A percentile compares a stretch with the other conserved stretches of the same genome.
phyloP scores from a whole-genome alignment of 2,329 filamentous ascomycete genomes.

The Cadophora malorum region DNA sequence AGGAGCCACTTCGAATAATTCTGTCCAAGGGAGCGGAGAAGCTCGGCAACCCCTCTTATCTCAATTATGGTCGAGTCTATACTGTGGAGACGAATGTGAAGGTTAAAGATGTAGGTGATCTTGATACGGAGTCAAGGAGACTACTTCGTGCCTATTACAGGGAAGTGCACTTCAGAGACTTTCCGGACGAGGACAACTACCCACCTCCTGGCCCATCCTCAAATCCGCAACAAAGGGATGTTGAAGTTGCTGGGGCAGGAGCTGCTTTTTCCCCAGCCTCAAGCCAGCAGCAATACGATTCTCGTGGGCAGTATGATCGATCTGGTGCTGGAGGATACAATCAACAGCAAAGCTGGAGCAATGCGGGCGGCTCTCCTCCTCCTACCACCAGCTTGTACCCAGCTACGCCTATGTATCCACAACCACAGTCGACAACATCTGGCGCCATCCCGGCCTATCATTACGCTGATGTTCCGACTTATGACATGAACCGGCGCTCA shows the following conservation, averaged over 20 bases:
- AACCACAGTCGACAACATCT: not conserved
- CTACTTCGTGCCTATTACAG: slow-evolving; percentile 25
- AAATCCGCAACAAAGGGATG: not conserved
- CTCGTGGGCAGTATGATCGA: not conserved
- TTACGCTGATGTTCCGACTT: not conserved
- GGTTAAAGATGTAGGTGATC: slow-evolving; percentile 36
- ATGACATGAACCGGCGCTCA: not conserved
- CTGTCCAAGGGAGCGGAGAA: slow-evolving; percentile 24
- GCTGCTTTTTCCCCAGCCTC: not conserved
- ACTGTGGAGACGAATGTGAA: slow-evolving; percentile 39
- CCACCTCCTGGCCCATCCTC: not conserved
- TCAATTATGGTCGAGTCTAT: slow-evolving; percentile 37
- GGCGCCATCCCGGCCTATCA: not conserved
- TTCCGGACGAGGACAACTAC: slow-evolving; percentile 16
- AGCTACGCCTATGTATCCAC: not conserved
- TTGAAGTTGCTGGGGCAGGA: slow-evolving; percentile 14
- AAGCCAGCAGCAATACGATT: not conserved
- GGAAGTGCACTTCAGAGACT: slow-evolving; percentile 11
- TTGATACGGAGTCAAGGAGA: slow-evolving; percentile 32
- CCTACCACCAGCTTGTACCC: not conserved
- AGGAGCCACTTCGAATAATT: slow-evolving; percentile 29
- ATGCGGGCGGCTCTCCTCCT: not conserved
- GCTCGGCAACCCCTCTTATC: slow-evolving; percentile 30
- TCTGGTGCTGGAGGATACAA: not conserved
- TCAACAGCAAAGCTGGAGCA: not conserved